Evolutionary conservation across 306 rosid species (phyloP), one percentile per base, ranked within the genome.

Genomic region (Quercus dentata): DNA sequence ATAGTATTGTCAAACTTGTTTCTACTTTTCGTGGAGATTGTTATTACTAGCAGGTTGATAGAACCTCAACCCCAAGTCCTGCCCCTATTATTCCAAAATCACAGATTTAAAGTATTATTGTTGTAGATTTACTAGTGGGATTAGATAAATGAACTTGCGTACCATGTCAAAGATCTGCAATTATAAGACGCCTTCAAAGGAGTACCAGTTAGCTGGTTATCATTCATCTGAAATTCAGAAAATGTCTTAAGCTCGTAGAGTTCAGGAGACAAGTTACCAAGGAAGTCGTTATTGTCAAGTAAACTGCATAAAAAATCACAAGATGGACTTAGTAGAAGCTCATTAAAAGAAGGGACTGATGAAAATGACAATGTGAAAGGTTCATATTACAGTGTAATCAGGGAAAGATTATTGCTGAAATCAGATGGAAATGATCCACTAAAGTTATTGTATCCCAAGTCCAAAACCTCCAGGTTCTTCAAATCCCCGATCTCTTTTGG

Each of bases 361-460:
- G 35, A 74, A 35, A 14, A 27, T n/a, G 27, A 23, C 67, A 73
- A 65, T 51, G 62, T 2, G 74, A 79, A 52, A 73, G 19, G 62
- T 61, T 74, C 30, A 78, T 51, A 87, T 78, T 84, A 92, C 97
- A 90, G 84, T 46, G 83, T 87, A 51, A 80, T 81, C 7, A 85
- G 81, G 73, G 91, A 85, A 38, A 79, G 81, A 83, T 90, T 79
- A 83, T 51, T 88, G 81, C 77, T 73, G 38, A 86, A 75, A 13
- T 85, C 80, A 78, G 74, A 84, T 41, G 89, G 91, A 70, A 90
- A 87, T 41, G 86, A 35, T 80, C 97, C 94, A 63, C 82, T 86
- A 6, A 92, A 92, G 83, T 92, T 92, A 63, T 92, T 92, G 75
- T 58, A 82, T 77, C 97, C 97, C 84, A 92, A 79, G 71, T 92